Evolutionary conservation across 306 rosid genomes (phyloP).

Genomic region (Malus sylvestris): DNA sequence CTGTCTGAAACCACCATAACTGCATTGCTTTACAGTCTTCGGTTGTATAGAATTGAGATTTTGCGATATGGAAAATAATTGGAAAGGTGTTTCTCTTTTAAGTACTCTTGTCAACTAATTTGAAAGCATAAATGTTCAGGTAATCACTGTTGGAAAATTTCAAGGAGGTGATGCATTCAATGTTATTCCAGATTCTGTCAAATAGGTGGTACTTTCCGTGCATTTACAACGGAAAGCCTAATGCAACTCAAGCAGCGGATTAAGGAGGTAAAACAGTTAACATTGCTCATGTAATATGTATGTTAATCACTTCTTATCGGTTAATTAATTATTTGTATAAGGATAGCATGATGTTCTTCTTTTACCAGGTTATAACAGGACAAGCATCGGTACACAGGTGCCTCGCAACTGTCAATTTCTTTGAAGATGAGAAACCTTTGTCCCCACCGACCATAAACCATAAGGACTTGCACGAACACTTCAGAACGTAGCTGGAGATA

Average conservation of each 20-base stretch:
- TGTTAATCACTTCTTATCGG: not conserved
- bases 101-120: slow-evolving; percentile 18
- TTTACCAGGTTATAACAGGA: slow-evolving; percentile 54
- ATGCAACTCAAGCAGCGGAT: slow-evolving; percentile 47
- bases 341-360: slow-evolving; percentile 1
- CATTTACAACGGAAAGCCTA: slow-evolving; percentile 49
- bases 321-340: too few species aligned
- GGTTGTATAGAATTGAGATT: not conserved
- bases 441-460: slow-evolving; percentile 62
- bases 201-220: slow-evolving; percentile 87
- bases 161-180: slow-evolving; percentile 87
- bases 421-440: slow-evolving; percentile 24
- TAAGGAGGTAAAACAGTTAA: slow-evolving; percentile 46
- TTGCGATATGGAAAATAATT: not conserved
- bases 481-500: slow-evolving; percentile 43
- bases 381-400: slow-evolving; percentile 91
- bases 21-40: not conserved
- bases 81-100: slow-evolving; percentile 4
- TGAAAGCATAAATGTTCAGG: slow-evolving; percentile 32
- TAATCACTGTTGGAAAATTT: slow-evolving; percentile 65
- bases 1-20: not conserved
- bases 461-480: slow-evolving; percentile 47
- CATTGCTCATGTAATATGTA: not conserved
- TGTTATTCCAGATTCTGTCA: slow-evolving; percentile 85
- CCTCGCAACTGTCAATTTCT: slow-evolving; percentile 61